These are phyloP conservation scores for Theileria annulata DNA, from an alignment of 169 alveolate species.

Conservation along the genomic window DNA sequence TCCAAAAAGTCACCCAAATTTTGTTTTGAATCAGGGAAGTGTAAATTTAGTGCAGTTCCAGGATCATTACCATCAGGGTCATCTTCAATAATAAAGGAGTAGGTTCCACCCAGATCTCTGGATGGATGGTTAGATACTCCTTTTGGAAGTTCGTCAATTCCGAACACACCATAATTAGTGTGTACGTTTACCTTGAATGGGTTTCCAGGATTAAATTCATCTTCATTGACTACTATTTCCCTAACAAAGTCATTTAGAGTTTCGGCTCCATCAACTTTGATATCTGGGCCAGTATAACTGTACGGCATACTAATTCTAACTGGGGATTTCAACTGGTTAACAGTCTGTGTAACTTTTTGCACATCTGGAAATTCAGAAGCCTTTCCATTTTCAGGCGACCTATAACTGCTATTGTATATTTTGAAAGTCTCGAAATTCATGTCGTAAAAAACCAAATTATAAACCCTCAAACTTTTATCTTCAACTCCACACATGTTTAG, in stretches of 20 bases:
- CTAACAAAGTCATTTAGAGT: slow-evolving; percentile 58
- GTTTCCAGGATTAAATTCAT: slow-evolving; percentile 37
- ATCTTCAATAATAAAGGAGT: slow-evolving; percentile 38
- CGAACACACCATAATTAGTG: slow-evolving; percentile 33
- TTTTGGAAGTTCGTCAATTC: slow-evolving; percentile 38
- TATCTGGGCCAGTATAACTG: slow-evolving; percentile 43
- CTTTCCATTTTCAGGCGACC: not conserved
- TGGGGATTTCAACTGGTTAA: slow-evolving; percentile 15
- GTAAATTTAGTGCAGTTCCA: slow-evolving; percentile 56
- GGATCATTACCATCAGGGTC: slow-evolving; percentile 54
- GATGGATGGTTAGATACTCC: slow-evolving; percentile 53
- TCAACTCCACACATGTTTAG: slow-evolving; percentile 62
- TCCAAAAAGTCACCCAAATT: slow-evolving; percentile 27
- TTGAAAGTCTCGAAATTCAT: slow-evolving; percentile 14
- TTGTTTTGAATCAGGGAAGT: slow-evolving; percentile 42
- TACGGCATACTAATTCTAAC: slow-evolving; percentile 62
- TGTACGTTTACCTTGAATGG: slow-evolving; percentile 53
- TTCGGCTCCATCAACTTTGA: slow-evolving; percentile 37
- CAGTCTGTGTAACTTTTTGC: slow-evolving; percentile 8
- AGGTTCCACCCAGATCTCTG: slow-evolving; percentile 39
- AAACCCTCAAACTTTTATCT: slow-evolving; percentile 32
- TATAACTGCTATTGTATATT: not conserved
- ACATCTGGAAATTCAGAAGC: slow-evolving; percentile 10
- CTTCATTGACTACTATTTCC: slow-evolving; percentile 44
- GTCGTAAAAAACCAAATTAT: slow-evolving; percentile 45